phyloP scores from a whole-genome alignment of 148 eudicot genomes.

The Cornus florida region DNA sequence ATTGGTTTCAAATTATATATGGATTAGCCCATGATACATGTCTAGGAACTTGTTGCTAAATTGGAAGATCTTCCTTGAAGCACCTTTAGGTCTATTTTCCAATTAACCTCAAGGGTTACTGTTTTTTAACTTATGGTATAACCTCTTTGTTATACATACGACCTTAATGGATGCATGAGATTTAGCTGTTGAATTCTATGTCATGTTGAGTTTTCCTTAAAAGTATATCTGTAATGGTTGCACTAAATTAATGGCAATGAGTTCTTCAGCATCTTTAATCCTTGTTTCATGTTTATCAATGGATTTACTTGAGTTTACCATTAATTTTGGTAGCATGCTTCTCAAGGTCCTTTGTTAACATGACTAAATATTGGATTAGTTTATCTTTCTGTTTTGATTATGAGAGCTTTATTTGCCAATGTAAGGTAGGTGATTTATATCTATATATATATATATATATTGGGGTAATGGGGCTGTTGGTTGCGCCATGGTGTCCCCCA shows the following conservation, averaged over 20 bases:
- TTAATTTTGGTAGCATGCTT: neutral
- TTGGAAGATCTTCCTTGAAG: neutral
- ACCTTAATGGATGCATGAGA: neutral
- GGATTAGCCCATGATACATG: neutral
- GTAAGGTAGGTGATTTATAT: too few species aligned
- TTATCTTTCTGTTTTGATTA: too few species aligned
- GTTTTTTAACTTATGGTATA: too few species aligned
- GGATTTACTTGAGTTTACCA: neutral
- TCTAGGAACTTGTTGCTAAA: too few species aligned
- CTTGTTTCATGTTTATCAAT: neutral
- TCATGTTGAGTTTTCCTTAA: neutral
- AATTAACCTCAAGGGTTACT: neutral
- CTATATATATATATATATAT: too few species aligned
- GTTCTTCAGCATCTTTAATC: neutral
- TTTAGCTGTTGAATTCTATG: neutral
- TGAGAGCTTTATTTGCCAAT: neutral
- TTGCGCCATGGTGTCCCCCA: too few species aligned
- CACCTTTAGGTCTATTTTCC: neutral
- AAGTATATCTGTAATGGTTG: neutral
- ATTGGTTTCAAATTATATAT: too few species aligned
- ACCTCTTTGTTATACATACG: too few species aligned
- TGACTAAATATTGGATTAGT: neutral
- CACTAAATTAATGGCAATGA: neutral
- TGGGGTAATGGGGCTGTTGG: too few species aligned
- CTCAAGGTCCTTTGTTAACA: neutral